These are phyloP conservation scores for Arabidopsis lyrata DNA, from an alignment of 441 rosid species.

Conservation along the genomic window DNA sequence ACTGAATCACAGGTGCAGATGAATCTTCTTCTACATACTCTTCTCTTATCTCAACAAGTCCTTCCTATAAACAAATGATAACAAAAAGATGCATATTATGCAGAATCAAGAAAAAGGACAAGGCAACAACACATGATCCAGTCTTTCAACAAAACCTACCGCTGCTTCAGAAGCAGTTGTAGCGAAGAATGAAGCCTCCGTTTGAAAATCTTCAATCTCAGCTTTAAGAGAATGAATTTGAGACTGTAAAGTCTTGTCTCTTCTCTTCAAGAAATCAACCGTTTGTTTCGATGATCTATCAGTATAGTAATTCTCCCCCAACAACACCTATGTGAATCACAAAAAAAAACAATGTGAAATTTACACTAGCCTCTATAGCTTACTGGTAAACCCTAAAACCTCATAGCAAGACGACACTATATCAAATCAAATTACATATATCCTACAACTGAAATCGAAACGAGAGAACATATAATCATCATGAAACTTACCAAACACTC, in stretches of 20 bases:
- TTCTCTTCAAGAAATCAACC: slow-evolving; percentile 74
- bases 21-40: slow-evolving; percentile 60
- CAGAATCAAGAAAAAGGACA: neutral
- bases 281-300: slow-evolving; percentile 89
- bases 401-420: neutral
- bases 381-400: neutral
- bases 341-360: neutral
- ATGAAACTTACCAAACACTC: slow-evolving; percentile 66
- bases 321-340: slow-evolving; percentile 58
- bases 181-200: slow-evolving; percentile 81
- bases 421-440: neutral
- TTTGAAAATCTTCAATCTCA: slow-evolving; percentile 71
- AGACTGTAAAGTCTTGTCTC: slow-evolving; percentile 72
- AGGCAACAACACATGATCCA: neutral
- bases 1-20: slow-evolving; percentile 37
- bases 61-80: slow-evolving; percentile 58
- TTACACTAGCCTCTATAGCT: neutral
- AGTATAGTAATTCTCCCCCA: slow-evolving; percentile 82
- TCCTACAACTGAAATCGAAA: neutral
- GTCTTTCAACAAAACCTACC: slow-evolving; percentile 49
- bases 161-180: slow-evolving; percentile 81
- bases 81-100: neutral
- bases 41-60: slow-evolving; percentile 90
- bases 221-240: slow-evolving; percentile 69
- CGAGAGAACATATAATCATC: neutral